Conservation (phyloP, 2,329 filamentous ascomycete species). For the Curvularia eragrostidis region DNA sequence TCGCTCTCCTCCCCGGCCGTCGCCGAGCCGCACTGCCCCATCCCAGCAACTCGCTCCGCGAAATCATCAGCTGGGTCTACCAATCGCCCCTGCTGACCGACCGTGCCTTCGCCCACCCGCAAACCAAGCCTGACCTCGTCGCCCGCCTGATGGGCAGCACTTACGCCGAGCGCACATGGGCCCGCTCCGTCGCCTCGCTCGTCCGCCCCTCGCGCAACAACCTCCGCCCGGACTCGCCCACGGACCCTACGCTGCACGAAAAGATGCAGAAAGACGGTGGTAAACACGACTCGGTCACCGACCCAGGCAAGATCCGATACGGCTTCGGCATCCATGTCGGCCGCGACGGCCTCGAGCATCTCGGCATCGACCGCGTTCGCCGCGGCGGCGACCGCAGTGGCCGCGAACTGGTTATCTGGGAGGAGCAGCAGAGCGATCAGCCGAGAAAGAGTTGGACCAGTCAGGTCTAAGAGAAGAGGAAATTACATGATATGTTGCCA, state of each 20-base stretch:
- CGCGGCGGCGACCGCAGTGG: conserved; percentile 43
- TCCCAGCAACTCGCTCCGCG: conserved; percentile 72
- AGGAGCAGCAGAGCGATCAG: conserved; percentile 39
- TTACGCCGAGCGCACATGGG: conserved; percentile 54
- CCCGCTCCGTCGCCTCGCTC: conserved; percentile 36
- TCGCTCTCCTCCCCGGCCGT: conserved; percentile 64
- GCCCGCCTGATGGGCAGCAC: conserved; percentile 68
- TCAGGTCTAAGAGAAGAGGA: conserved; percentile 3
- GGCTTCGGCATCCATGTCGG: conserved; percentile 65
- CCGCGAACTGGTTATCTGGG: conserved; percentile 47
- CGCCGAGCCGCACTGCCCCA: conserved; percentile 73
- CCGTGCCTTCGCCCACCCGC: conserved; percentile 72
- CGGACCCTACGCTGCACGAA: conserved; percentile 27
- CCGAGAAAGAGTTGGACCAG: conserved; percentile 39
- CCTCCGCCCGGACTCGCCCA: conserved; percentile 32
- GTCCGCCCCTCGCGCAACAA: conserved; percentile 40
- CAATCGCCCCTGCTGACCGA: conserved; percentile 75
- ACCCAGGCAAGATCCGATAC: conserved; percentile 53
- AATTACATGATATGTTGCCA: too few species aligned
- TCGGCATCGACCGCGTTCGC: conserved; percentile 65
- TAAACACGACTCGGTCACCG: conserved; percentile 26
- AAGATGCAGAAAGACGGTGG: conserved; percentile 18
- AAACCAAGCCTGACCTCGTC: conserved; percentile 71
- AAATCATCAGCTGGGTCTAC: conserved; percentile 78
- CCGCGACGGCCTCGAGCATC: conserved; percentile 64